Conservation (phyloP, 108 stramenopile genomes). For the Mayamaea pseudoterrestris region DNA sequence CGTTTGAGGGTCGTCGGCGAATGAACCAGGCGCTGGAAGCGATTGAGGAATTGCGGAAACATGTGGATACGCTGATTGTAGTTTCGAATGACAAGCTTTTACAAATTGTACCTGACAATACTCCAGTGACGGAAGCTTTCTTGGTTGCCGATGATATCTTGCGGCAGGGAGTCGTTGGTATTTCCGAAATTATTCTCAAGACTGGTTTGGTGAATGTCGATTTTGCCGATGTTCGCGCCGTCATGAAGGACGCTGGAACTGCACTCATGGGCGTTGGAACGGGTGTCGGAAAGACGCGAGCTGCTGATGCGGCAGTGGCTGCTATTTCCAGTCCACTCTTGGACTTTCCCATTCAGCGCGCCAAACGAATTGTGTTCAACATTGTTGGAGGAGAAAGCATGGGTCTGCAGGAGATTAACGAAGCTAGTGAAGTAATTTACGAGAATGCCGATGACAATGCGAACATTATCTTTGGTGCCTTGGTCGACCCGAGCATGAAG, state of each 20-base stretch:
- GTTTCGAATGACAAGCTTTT: slow-evolving; percentile 70
- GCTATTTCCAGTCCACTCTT: slow-evolving; percentile 60
- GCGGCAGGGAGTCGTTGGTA: slow-evolving; percentile 68
- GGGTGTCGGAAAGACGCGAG: slow-evolving; percentile 23
- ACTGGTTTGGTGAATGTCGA: slow-evolving; percentile 74
- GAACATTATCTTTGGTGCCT: slow-evolving; percentile 81
- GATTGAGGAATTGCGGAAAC: slow-evolving; percentile 26
- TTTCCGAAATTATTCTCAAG: slow-evolving; percentile 66
- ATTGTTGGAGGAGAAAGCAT: slow-evolving; percentile 41
- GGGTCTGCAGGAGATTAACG: slow-evolving; percentile 63
- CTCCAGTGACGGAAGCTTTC: slow-evolving; percentile 56
- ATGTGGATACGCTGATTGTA: slow-evolving; percentile 72
- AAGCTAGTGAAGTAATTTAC: slow-evolving; percentile 74
- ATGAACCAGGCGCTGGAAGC: slow-evolving; percentile 45
- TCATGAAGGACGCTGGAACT: slow-evolving; percentile 69
- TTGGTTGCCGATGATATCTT: slow-evolving; percentile 69
- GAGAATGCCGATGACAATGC: slow-evolving; percentile 69
- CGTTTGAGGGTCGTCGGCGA: slow-evolving; percentile 56
- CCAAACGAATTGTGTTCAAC: slow-evolving; percentile 53
- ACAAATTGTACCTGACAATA: slow-evolving; percentile 57
- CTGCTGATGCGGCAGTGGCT: slow-evolving; percentile 46
- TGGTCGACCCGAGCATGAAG: slow-evolving; percentile 56
- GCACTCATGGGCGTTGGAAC: slow-evolving; percentile 72
- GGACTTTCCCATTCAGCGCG: slow-evolving; percentile 41
- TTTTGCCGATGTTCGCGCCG: slow-evolving; percentile 72